Evolutionary conservation across 148 eudicot genomes (phyloP), one percentile per base, ranked within the genome.

Genomic region (Rheum nobile): DNA sequence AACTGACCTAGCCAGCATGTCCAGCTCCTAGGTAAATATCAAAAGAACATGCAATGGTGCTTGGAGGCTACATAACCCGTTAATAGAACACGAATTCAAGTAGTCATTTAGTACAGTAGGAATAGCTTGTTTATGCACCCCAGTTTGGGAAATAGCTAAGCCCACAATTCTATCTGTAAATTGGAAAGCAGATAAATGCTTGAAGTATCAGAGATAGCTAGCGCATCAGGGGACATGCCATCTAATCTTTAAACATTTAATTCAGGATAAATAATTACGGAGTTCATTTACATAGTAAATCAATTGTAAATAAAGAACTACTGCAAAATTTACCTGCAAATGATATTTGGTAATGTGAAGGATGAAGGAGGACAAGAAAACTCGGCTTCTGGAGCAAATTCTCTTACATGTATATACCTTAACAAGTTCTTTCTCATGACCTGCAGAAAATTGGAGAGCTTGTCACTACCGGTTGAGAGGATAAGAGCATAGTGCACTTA

Each of bases 341-440:
- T 88, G 77, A 94, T 85, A 78, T 94, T 90, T 72, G 91, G 96
- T 80, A 94, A 78, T 34, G 82, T 79, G 76, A 91, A 88, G 48
- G 93, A 85, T 28, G 83, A 55, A 41, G 74, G 75, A 39, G 81
- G 76, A 68, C 73, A 77, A 28, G 67, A 82, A 83, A 94, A 94
- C 83, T 94, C 90, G 26, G 98, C 98, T 82, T 94, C 97, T 43
- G 96, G 96, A 78, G 97, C 90, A 74, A 94, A 94, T 83, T 94
- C 98, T 83, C 83, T 84, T 55, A 94, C 88, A 13, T 82, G 96
- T 43, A 91, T 84, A 77, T 77, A 83, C 74, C 84, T 86, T 54
- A 94, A 73, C 70, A 94, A 85, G 77, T 88, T 90, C 84, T 82
- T 91, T 77, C 96, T 91, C 97, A 94, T 89, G 78, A 94, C 82